Evolutionary conservation across 2,329 filamentous ascomycete genomes (phyloP), one percentile per base, ranked within the genome.

Genomic region (Ophiocordyceps polyrhachis-furcata): DNA sequence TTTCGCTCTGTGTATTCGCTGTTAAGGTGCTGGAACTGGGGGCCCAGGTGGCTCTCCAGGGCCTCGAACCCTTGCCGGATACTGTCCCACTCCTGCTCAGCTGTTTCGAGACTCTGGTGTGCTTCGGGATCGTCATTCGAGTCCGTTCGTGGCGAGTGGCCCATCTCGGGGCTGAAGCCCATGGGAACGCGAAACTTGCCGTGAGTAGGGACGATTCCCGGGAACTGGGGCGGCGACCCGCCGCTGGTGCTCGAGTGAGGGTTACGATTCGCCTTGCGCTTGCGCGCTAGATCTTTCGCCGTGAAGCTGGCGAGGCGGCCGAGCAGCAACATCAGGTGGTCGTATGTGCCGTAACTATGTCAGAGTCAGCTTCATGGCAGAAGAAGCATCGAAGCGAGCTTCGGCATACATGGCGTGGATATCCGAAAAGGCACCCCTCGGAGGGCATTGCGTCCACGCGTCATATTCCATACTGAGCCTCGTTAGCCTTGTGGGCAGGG

Each of bases 371-470:
- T 31, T 14, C 14, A 15, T 23, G 17, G 5, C 19, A 21, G 5
- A 17, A 32, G 29, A n/a, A 3, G 14, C 9, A 19, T 2, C 9
- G 17, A 19, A 19, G 35, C 17, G 17, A 19, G n/a, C n/a, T 19
- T 38, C 15, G 15, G 62, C 74, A 66, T 63, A 80, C 76, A 76
- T 74, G 11, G 85, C 82, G 55, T 88, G 81, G 5, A 81, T 65
- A 48, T 74, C 79, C 17, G 85, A 86, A 40, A 94, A 70, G 1
- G 82, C 81, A 11, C 83, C 83, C 55, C 91, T 73, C 4, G 91
- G 91, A 37, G 85, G 84, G 55, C 87, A 93, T 55, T 89, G 81
- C n/a, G 77, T 78, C 84, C 86, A 94, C 49, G 74, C 68, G 25
- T 78, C 70, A 56, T 83, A 93, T 40, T 86, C 79, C 69, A 93